phyloP scores from a whole-genome alignment of 1,284 basidiomycete genomes.

The Garcileccinum viscosum region DNA sequence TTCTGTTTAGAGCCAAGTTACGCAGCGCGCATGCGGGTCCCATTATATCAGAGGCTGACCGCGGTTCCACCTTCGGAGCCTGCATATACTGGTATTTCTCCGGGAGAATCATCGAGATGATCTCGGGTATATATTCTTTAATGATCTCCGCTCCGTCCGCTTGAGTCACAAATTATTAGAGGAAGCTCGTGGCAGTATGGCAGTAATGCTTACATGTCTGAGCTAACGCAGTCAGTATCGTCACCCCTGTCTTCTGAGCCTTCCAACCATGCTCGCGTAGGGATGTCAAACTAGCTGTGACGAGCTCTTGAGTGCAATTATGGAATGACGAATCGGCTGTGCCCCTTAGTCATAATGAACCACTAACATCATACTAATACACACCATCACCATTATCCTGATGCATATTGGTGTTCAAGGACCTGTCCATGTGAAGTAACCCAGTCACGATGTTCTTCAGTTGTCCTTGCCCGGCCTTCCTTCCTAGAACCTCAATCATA shows the following conservation, averaged over 20 bases:
- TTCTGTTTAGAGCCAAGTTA: background rate
- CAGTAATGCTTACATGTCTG: background rate
- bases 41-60: background rate
- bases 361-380: background rate
- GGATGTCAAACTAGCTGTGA: background rate
- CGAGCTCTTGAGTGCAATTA: background rate
- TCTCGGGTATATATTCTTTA: background rate
- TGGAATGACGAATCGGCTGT: background rate
- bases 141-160: background rate
- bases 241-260: background rate
- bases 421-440: background rate
- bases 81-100: background rate
- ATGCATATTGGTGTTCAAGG: no score
- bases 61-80: background rate
- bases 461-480: background rate
- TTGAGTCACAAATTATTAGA: no score
- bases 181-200: no score
- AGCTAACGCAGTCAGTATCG: background rate
- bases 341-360: background rate
- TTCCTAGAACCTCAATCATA: background rate
- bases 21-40: background rate
- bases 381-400: no score
- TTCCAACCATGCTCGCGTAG: background rate
- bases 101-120: background rate
- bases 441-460: background rate